Conservation (phyloP, 2,329 filamentous ascomycete species). For the Blastomyces gilchristii region DNA sequence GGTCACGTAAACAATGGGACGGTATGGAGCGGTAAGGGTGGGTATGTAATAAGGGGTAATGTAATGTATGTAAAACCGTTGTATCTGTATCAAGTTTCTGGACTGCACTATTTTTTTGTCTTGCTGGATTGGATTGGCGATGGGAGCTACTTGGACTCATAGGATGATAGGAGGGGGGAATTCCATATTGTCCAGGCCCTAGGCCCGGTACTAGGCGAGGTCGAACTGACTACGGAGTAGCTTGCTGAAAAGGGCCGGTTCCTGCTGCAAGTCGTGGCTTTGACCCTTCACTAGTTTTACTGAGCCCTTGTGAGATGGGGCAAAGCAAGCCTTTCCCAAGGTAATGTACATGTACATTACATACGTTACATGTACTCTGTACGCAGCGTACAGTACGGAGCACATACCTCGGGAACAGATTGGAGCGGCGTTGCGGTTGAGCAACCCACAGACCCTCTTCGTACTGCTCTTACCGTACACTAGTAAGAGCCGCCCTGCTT, state of each 20-base stretch:
- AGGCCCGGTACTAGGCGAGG: neutral
- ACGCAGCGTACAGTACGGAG: too few species aligned
- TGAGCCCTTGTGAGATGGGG: neutral
- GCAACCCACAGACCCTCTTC: neutral
- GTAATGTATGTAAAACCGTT: neutral
- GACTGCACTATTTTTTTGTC: neutral
- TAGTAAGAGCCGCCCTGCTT: neutral
- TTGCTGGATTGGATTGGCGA: neutral
- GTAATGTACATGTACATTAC: too few species aligned
- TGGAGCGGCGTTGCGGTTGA: neutral
- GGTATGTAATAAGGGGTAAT: neutral
- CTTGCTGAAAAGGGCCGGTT: neutral
- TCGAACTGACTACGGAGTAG: neutral
- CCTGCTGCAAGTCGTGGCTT: neutral
- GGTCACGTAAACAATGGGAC: neutral
- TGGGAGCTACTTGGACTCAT: neutral
- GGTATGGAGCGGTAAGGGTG: neutral
- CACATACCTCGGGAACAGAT: too few species aligned
- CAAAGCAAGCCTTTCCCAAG: too few species aligned
- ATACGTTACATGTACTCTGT: too few species aligned
- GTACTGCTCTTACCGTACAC: neutral
- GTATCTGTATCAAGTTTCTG: neutral
- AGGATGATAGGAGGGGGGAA: neutral
- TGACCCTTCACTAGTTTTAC: neutral
- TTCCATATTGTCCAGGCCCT: neutral